Percentiles rank a stretch among this genome's conserved stretches.
Evolutionary conservation across 2,329 filamentous ascomycete species (phyloP).

Genomic region (Penicillium sp.): DNA sequence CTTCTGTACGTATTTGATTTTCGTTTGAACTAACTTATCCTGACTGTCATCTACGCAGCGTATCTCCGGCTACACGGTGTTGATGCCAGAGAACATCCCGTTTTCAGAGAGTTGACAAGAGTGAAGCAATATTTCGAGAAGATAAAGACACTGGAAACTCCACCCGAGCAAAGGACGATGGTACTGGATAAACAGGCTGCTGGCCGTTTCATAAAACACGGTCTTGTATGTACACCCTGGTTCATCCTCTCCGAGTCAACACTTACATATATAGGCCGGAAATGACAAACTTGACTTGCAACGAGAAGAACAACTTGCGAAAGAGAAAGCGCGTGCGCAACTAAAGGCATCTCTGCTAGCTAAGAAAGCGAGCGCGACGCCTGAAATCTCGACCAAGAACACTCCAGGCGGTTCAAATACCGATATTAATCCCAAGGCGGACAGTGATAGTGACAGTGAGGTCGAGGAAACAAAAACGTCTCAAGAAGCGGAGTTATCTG

Average conservation of each 20-base stretch:
- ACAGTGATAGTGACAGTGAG: conserved; percentile 23
- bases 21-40: background rate
- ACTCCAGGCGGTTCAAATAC: conserved; percentile 27
- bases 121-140: conserved; percentile 93
- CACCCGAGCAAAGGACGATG: conserved; percentile 61
- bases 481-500: background rate
- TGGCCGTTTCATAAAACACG: conserved; percentile 79
- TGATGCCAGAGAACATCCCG: conserved; percentile 80
- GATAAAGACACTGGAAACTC: conserved; percentile 76
- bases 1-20: conserved; percentile 64
- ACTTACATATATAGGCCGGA: conserved; percentile 42
- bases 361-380: conserved; percentile 40
- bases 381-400: conserved; percentile 26
- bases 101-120: conserved; percentile 83
- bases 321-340: conserved; percentile 56
- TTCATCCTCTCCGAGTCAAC: conserved; percentile 10
- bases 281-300: conserved; percentile 59
- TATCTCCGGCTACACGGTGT: conserved; percentile 78
- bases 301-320: conserved; percentile 55
- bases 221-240: conserved; percentile 62
- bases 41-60: conserved; percentile 51
- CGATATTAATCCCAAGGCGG: conserved; percentile 23
- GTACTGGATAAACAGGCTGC: conserved; percentile 76
- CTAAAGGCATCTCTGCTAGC: conserved; percentile 52
- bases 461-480: conserved; percentile 14